These are phyloP conservation scores for Cenchrus americanus DNA, from an alignment of 176 grass and related monocot genomes.

Conservation along the genomic window DNA sequence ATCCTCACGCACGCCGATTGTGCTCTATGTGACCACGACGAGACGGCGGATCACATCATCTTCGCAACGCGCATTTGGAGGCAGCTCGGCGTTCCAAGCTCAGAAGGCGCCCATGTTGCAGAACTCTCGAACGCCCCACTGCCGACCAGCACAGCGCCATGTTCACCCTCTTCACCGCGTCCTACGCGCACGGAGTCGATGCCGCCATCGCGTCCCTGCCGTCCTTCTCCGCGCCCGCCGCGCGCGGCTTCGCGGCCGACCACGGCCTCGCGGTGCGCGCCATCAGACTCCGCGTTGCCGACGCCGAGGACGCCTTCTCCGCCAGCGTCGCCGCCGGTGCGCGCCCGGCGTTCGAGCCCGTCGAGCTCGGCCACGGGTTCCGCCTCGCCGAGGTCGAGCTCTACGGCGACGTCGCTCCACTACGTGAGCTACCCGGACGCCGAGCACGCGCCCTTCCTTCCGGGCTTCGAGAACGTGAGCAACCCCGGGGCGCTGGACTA, in stretches of 20 bases:
- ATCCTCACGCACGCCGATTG: no score
- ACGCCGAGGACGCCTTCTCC: constrained; percentile 76
- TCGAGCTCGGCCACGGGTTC: constrained; percentile 65
- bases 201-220: constrained; percentile 55
- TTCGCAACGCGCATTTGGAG: no score
- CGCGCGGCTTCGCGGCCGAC: constrained; percentile 52
- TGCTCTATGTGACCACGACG: no score
- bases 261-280: constrained; percentile 85
- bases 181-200: constrained; percentile 47
- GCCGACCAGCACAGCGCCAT: no score
- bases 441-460: constrained; percentile 48
- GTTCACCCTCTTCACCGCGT: no score
- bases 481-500: constrained; percentile 34
- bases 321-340: constrained; percentile 74
- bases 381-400: constrained; percentile 81
- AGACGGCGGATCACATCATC: no score
- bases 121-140: no score
- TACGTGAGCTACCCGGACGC: constrained; percentile 63
- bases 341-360: constrained; percentile 68
- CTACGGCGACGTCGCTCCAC: constrained; percentile 84
- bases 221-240: constrained; percentile 62
- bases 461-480: constrained; percentile 59
- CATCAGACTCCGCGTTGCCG: constrained; percentile 66
- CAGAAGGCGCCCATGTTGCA: no score
- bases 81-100: no score